Conservation (phyloP, 2,329 filamentous ascomycete genomes). For the Berkeleyomyces rouxiae region DNA sequence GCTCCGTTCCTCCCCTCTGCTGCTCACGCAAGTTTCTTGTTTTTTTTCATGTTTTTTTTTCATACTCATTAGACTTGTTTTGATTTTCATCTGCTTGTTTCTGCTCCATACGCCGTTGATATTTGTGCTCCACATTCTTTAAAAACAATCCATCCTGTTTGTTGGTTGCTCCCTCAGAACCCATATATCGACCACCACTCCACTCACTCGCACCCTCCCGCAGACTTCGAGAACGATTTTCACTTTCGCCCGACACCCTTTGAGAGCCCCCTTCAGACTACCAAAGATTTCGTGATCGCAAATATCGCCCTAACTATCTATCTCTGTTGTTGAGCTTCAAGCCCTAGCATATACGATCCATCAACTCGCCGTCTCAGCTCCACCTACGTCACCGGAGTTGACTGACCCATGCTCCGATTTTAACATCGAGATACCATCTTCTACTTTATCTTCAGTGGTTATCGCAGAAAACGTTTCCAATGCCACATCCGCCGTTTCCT, state of each 20-base stretch:
- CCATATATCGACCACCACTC: not conserved
- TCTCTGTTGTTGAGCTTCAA: not conserved
- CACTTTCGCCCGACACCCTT: not conserved
- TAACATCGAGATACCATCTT: not conserved
- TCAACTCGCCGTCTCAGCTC: too few relatives aligned
- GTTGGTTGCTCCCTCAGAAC: constrained; percentile 2
- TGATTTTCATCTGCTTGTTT: not conserved
- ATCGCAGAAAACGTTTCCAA: not conserved
- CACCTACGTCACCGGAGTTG: not conserved
- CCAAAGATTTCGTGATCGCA: not conserved
- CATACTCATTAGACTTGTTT: not conserved
- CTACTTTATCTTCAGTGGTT: not conserved
- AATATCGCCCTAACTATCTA: not conserved
- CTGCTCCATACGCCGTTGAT: not conserved
- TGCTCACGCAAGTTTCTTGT: not conserved
- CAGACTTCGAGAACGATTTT: not conserved
- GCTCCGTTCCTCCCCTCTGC: not conserved
- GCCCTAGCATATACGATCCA: too few relatives aligned
- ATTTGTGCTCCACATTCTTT: not conserved
- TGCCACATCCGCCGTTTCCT: not conserved
- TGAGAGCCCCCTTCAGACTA: not conserved
- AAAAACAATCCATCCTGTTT: not conserved
- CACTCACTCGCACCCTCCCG: not conserved
- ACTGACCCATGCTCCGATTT: not conserved
- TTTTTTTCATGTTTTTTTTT: not conserved